Conservation (phyloP, 495 filamentous ascomycete genomes). For the Cetradonia linearis region DNA sequence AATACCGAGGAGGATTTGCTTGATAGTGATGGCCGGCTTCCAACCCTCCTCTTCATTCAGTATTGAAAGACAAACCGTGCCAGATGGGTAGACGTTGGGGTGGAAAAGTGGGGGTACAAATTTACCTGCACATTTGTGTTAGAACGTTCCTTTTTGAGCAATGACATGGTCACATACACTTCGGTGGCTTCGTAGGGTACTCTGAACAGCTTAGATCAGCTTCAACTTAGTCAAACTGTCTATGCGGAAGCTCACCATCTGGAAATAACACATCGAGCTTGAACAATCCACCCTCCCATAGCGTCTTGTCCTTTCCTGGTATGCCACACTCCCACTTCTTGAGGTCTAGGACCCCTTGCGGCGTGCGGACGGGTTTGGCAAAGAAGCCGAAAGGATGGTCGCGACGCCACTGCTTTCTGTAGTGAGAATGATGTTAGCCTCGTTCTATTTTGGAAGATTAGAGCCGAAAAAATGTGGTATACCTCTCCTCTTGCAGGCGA, state of each 20-base stretch:
- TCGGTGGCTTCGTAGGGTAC: conserved; percentile 97
- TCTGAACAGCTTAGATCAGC: conserved; percentile 45
- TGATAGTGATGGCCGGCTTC: conserved; percentile 96
- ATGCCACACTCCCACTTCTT: conserved; percentile 96
- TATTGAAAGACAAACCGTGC: conserved; percentile 94
- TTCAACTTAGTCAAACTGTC: neutral
- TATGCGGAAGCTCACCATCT: conserved; percentile 57
- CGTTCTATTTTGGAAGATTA: neutral
- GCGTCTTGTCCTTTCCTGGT: conserved; percentile 86
- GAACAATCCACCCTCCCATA: conserved; percentile 95
- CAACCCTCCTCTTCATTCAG: conserved; percentile 98
- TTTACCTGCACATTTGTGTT: conserved; percentile 56
- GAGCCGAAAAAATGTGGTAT: conserved; percentile 23
- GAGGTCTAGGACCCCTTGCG: conserved; percentile 74
- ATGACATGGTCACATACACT: conserved; percentile 52
- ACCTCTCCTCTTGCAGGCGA: conserved; percentile 86
- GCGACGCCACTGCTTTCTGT: conserved; percentile 88
- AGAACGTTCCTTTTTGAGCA: neutral
- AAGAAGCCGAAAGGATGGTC: conserved; percentile 98
- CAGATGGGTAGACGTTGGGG: conserved; percentile 97
- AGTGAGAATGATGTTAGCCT: neutral
- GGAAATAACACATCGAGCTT: conserved; percentile 89
- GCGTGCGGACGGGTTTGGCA: conserved; percentile 72
- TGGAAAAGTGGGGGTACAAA: conserved; percentile 95
- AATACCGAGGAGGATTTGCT: conserved; percentile 90